Evolutionary conservation across 2,329 filamentous ascomycete genomes (phyloP).

Genomic region (Allantophomopsis cytisporea): DNA sequence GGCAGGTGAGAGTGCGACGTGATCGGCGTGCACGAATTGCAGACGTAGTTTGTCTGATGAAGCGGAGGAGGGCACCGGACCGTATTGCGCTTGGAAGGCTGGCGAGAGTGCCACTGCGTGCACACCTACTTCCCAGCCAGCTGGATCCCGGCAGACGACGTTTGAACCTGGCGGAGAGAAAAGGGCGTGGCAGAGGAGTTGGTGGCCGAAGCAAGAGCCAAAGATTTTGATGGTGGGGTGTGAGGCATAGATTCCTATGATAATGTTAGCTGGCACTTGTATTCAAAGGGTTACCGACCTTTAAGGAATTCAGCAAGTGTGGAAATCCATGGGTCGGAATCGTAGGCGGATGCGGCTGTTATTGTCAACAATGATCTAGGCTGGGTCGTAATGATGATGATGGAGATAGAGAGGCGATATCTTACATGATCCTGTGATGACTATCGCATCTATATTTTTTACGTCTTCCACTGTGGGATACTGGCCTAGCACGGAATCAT

Average conservation of each 20-base stretch:
- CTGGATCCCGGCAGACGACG: conserved; percentile 8
- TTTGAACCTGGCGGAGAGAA: conserved; percentile 9
- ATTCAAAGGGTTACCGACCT: conserved; percentile 13
- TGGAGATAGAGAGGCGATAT: not conserved
- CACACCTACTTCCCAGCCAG: conserved; percentile 19
- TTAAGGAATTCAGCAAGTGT: conserved; percentile 9
- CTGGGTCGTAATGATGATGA: no score
- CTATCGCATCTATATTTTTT: conserved; percentile 19
- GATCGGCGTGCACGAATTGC: conserved; percentile 24
- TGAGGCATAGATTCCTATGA: conserved; percentile 13
- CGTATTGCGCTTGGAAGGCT: conserved; percentile 9
- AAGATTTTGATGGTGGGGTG: conserved; percentile 22
- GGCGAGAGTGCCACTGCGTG: conserved; percentile 13
- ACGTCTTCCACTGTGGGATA: conserved; percentile 17
- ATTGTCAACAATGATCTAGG: no score
- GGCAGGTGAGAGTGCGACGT: conserved; percentile 9
- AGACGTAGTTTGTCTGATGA: conserved; percentile 10
- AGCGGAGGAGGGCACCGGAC: conserved; percentile 3
- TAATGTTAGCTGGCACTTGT: not conserved
- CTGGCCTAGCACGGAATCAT: conserved; percentile 20
- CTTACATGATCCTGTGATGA: conserved; percentile 24
- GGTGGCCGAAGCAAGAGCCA: conserved; percentile 29
- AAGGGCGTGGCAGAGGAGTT: conserved; percentile 24
- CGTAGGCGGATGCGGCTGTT: conserved; percentile 7
- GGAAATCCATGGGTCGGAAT: conserved; percentile 6